These are phyloP conservation scores for Wickerhamomyces chambardii DNA, from an alignment of 805 yeast species.

Conservation along the genomic window DNA sequence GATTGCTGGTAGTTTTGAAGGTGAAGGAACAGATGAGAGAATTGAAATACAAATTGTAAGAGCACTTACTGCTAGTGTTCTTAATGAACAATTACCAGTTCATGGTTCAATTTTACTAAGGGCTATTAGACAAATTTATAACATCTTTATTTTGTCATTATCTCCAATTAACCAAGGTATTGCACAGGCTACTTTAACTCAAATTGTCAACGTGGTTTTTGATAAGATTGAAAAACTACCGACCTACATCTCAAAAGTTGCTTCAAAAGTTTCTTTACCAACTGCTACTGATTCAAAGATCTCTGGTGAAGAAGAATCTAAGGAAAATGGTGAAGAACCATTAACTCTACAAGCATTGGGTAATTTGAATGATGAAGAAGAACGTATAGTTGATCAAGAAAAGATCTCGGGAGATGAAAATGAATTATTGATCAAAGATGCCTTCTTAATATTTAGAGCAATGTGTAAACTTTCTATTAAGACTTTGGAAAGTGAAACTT, in stretches of 20 bases:
- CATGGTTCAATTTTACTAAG: conserved; percentile 86
- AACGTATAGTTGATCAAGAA: conserved; percentile 40
- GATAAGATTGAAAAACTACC: conserved; percentile 49
- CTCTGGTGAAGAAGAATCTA: no score
- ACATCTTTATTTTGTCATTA: conserved; percentile 79
- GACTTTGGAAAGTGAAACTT: conserved; percentile 62
- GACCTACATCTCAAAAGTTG: conserved; percentile 1
- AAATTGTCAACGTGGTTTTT: conserved; percentile 79
- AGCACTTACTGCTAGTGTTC: conserved; percentile 82
- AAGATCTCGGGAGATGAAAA: conserved; percentile 41
- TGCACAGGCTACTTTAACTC: conserved; percentile 93
- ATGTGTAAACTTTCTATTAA: conserved; percentile 91
- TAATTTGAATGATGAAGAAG: conserved; percentile 45
- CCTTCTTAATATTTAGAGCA: conserved; percentile 86
- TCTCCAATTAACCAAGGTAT: conserved; percentile 81
- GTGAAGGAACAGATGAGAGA: conserved; percentile 85
- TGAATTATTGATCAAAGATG: conserved; percentile 77
- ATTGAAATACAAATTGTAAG: conserved; percentile 90
- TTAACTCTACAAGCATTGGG: conserved; percentile 57
- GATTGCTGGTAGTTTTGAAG: conserved; percentile 77
- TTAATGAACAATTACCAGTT: conserved; percentile 72
- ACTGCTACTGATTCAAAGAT: no score
- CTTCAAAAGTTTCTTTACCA: conserved; percentile 9
- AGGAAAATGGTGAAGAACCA: conserved; percentile 25
- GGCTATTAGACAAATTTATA: conserved; percentile 90